A percentile compares a stretch with the other conserved stretches of the same genome.
Evolutionary conservation across 2,329 filamentous ascomycete species (phyloP).

Genomic region (Myotisia sp.): DNA sequence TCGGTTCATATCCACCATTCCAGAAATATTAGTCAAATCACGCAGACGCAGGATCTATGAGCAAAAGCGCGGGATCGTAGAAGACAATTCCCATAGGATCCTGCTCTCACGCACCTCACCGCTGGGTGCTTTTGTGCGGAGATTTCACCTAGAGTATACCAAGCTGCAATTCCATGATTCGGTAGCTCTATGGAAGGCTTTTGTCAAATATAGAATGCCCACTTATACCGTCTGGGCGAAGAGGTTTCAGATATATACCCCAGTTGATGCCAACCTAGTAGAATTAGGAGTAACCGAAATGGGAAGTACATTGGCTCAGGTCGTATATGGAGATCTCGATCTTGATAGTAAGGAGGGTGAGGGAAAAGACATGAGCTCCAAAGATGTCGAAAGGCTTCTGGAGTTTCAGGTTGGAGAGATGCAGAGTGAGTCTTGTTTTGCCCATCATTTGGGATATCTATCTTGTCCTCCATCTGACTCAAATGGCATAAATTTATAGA

Average conservation of each 20-base stretch:
- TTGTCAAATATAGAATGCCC: conserved; percentile 65
- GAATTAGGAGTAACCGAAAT: conserved; percentile 44
- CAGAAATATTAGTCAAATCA: conserved; percentile 45
- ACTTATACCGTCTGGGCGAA: conserved; percentile 50
- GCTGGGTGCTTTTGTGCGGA: conserved; percentile 65
- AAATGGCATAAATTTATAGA: conserved; percentile 30
- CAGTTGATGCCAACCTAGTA: conserved; percentile 50
- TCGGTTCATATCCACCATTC: conserved; percentile 53
- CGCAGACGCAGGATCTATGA: conserved; percentile 46
- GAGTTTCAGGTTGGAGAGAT: conserved; percentile 82
- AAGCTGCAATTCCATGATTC: conserved; percentile 67
- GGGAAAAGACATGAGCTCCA: conserved; percentile 47
- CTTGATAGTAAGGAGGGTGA: conserved; percentile 26
- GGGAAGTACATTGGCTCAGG: conserved; percentile 34
- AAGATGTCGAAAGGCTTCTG: conserved; percentile 66
- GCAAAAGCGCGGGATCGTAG: conserved; percentile 39
- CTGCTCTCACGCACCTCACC: conserved; percentile 60
- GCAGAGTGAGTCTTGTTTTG: conserved; percentile 47
- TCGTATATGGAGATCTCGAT: conserved; percentile 38
- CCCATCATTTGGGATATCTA: conserved; percentile 14
- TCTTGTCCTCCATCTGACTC: conserved; percentile 2
- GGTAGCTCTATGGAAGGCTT: conserved; percentile 64
- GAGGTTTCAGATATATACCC: conserved; percentile 35
- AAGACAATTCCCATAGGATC: conserved; percentile 37
- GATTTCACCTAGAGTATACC: conserved; percentile 64